Percentiles rank a stretch among this genome's conserved stretches.
Conservation (phyloP, 768 basidiomycete species). For the Termitomyces sp. region DNA sequence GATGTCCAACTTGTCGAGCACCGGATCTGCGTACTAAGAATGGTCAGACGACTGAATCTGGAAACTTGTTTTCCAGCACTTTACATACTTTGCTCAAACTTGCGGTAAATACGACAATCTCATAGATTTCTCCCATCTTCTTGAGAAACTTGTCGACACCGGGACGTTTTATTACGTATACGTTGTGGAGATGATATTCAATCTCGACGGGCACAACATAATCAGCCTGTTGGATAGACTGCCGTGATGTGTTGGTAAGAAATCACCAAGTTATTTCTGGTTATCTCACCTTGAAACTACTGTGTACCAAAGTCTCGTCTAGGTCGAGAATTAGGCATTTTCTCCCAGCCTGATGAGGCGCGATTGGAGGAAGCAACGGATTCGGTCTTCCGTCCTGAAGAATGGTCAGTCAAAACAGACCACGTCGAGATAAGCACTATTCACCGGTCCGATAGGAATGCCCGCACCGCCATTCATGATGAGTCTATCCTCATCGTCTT, state of each 20-base stretch:
- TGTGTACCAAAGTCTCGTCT: conserved; percentile 96
- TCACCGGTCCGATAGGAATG: conserved; percentile 88
- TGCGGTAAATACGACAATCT: conserved; percentile 97
- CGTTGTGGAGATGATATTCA: conserved; percentile 97
- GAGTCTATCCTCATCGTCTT: conserved; percentile 88
- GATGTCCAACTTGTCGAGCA: conserved; percentile 92
- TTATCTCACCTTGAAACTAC: conserved; percentile 86
- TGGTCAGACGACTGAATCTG: conserved; percentile 3
- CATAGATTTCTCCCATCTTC: conserved; percentile 98
- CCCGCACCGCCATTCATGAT: conserved; percentile 92
- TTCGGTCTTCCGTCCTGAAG: conserved; percentile 77
- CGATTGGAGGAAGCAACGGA: conserved; percentile 84
- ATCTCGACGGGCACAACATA: conserved; percentile 99
- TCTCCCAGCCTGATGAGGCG: conserved; percentile 74
- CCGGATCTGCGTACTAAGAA: conserved; percentile 92
- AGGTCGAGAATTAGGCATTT: conserved; percentile 97
- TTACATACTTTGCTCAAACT: conserved; percentile 87
- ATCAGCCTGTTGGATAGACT: conserved; percentile 94
- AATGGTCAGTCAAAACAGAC: conserved; percentile 1
- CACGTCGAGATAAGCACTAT: conserved; percentile 18
- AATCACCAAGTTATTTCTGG: background rate
- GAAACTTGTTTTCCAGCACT: background rate
- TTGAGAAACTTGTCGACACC: conserved; percentile 96
- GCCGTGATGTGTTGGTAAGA: conserved; percentile 11
- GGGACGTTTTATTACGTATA: conserved; percentile 98